A percentile compares a stretch with the other conserved stretches of the same genome.
Evolutionary conservation across 23 red algal genomes (phyloP).

Genomic region (Cyanidioschyzon merolae): DNA sequence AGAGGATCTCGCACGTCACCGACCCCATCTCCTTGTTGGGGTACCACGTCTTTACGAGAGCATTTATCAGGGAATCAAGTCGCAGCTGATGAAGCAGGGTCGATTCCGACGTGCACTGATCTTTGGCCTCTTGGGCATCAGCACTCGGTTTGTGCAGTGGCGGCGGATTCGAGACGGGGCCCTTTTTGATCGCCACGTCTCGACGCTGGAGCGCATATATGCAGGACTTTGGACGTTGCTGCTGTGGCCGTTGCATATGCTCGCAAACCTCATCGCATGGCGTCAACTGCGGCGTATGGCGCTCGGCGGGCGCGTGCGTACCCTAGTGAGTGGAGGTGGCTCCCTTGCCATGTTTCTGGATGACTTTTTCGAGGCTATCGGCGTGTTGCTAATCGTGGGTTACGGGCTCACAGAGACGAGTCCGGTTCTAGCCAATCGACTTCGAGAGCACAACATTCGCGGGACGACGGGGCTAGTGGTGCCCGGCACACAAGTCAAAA

Average conservation of each 20-base stretch:
- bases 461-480: constrained; percentile 57
- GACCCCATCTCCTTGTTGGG: constrained; percentile 56
- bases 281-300: constrained; percentile 33
- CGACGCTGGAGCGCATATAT: not conserved
- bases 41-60: constrained; percentile 90
- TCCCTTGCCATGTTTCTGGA: constrained; percentile 73
- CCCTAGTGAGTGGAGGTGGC: constrained; percentile 72
- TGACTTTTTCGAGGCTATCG: constrained; percentile 80
- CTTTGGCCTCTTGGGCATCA: constrained; percentile 30
- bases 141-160: constrained; percentile 25
- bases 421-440: constrained; percentile 66
- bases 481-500: constrained; percentile 37
- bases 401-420: constrained; percentile 91
- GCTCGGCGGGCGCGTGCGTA: constrained; percentile 42
- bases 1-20: constrained; percentile 49
- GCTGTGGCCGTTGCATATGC: constrained; percentile 44
- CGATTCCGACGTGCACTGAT: constrained; percentile 25
- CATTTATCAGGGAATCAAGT: constrained; percentile 48
- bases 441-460: constrained; percentile 60
- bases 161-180: constrained; percentile 26
- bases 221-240: constrained; percentile 25
- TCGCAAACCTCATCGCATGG: constrained; percentile 58
- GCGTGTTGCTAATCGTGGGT: constrained; percentile 60
- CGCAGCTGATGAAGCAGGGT: constrained; percentile 26
- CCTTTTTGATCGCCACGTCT: constrained; percentile 16